Conservation (phyloP, 306 rosid species). For the Sicyos baderoa region DNA sequence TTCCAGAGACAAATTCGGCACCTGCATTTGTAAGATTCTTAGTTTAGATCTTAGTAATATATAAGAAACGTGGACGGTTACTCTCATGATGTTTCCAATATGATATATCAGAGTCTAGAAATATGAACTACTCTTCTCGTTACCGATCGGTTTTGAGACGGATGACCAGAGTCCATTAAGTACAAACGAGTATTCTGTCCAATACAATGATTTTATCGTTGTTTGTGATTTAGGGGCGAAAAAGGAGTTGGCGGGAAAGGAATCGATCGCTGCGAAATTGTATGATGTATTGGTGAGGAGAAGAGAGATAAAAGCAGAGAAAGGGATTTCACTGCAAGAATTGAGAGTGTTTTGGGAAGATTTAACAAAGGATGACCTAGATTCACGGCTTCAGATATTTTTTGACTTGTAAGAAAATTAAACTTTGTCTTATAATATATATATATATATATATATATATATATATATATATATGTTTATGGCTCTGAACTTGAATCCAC, state of each 20-base stretch:
- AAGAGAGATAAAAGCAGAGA: conserved; percentile 22
- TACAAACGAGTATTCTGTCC: no score
- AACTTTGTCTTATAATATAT: background rate
- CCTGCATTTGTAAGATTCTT: conserved; percentile 51
- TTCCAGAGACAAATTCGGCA: conserved; percentile 60
- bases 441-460: background rate
- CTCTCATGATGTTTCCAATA: no score
- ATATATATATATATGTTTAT: background rate
- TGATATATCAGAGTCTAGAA: no score
- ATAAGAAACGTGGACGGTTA: no score
- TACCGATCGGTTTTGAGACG: background rate
- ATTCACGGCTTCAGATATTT: conserved; percentile 58
- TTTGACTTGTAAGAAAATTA: conserved; percentile 46
- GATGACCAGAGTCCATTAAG: no score
- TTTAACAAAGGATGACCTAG: conserved; percentile 40
- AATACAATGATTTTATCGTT: no score
- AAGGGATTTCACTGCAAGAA: conserved; percentile 35
- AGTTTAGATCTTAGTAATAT: no score
- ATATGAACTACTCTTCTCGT: no score
- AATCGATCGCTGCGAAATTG: conserved; percentile 49
- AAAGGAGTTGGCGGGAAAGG: conserved; percentile 45
- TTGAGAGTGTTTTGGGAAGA: conserved; percentile 52
- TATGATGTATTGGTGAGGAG: conserved; percentile 49
- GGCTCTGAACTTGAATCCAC: background rate
- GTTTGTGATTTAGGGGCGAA: conserved; percentile 39